Conservation (phyloP, 202 grass and related monocot genomes). For the Saccharum hybrid region DNA sequence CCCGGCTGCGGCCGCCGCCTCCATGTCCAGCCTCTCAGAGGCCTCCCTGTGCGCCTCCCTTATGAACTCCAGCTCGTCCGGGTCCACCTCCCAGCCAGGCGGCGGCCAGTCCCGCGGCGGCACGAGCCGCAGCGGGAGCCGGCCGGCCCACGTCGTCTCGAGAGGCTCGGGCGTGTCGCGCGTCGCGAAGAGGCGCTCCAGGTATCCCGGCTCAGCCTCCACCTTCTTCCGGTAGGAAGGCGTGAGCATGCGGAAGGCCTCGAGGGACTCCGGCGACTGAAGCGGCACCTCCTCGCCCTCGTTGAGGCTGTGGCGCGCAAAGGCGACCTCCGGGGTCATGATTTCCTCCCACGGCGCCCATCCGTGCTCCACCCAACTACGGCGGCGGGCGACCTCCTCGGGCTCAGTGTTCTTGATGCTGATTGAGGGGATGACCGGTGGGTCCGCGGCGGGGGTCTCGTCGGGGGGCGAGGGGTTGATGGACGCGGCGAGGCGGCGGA, state of each 20-base stretch:
- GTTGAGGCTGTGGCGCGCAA: conserved; percentile 83
- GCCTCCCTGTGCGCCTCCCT: conserved; percentile 73
- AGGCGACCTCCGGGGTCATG: conserved; percentile 78
- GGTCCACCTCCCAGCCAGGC: conserved; percentile 82
- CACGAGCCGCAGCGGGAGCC: conserved; percentile 63
- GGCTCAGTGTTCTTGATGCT: conserved; percentile 55
- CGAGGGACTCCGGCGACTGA: conserved; percentile 72
- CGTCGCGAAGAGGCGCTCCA: conserved; percentile 63
- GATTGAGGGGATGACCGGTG: conserved; percentile 49
- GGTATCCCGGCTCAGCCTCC: conserved; percentile 74
- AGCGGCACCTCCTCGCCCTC: conserved; percentile 97
- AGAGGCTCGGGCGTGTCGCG: conserved; percentile 81
- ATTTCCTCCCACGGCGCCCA: conserved; percentile 96
- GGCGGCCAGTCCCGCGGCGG: conserved; percentile 94
- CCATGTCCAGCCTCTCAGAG: conserved; percentile 77
- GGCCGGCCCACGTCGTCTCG: conserved; percentile 74
- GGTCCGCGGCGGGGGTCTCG: conserved; percentile 59
- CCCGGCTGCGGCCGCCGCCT: conserved; percentile 45
- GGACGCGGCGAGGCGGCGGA: conserved; percentile 35
- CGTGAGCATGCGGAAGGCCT: conserved; percentile 91
- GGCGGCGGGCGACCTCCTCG: conserved; percentile 72
- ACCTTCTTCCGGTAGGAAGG: conserved; percentile 84
- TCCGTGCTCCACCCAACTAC: conserved; percentile 70
- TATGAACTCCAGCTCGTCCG: conserved; percentile 80
- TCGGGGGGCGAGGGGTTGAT: conserved; percentile 51